Percentiles rank a stretch among this genome's conserved stretches.
These are phyloP conservation scores for Paraglomus occultum DNA, from an alignment of 192 early-diverging fungal species.

Conservation along the genomic window DNA sequence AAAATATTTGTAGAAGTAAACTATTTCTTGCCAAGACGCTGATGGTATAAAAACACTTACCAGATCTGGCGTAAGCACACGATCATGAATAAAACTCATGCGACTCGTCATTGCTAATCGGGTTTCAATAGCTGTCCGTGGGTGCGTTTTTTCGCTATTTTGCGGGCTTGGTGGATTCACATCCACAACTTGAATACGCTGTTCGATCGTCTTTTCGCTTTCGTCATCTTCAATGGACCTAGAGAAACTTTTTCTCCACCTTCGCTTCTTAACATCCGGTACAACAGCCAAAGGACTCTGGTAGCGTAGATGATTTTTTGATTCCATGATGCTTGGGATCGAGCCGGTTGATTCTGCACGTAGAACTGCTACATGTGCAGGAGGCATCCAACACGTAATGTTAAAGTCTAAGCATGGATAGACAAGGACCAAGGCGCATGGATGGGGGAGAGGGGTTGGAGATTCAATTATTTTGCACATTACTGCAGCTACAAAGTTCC, in stretches of 20 bases:
- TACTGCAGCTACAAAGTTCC: slow-evolving; percentile 76
- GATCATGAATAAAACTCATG: slow-evolving; percentile 84
- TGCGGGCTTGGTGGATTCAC: slow-evolving; percentile 33
- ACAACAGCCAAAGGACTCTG: slow-evolving; percentile 62
- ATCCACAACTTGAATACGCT: slow-evolving; percentile 38
- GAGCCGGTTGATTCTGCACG: slow-evolving; percentile 54
- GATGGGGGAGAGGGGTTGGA: slow-evolving; percentile 51
- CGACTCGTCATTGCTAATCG: slow-evolving; percentile 73
- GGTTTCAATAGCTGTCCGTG: slow-evolving; percentile 40
- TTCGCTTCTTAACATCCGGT: slow-evolving; percentile 43
- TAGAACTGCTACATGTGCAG: slow-evolving; percentile 56
- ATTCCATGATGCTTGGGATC: slow-evolving; percentile 40
- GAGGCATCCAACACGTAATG: slow-evolving; percentile 89
- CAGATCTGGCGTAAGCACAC: slow-evolving; percentile 77
- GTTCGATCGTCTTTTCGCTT: slow-evolving; percentile 32
- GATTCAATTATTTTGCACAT: slow-evolving; percentile 76
- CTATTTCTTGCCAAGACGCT: not conserved
- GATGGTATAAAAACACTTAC: slow-evolving; percentile 35
- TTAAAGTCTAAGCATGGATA: slow-evolving; percentile 92
- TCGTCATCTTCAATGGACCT: slow-evolving; percentile 23
- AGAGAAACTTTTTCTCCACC: slow-evolving; percentile 34
- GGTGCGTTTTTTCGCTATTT: slow-evolving; percentile 29
- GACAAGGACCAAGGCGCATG: slow-evolving; percentile 78
- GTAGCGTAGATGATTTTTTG: slow-evolving; percentile 68
- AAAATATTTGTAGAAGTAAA: slow-evolving; percentile 3